Conservation (phyloP, 1,284 basidiomycete species). For the Porodaedalea pini region DNA sequence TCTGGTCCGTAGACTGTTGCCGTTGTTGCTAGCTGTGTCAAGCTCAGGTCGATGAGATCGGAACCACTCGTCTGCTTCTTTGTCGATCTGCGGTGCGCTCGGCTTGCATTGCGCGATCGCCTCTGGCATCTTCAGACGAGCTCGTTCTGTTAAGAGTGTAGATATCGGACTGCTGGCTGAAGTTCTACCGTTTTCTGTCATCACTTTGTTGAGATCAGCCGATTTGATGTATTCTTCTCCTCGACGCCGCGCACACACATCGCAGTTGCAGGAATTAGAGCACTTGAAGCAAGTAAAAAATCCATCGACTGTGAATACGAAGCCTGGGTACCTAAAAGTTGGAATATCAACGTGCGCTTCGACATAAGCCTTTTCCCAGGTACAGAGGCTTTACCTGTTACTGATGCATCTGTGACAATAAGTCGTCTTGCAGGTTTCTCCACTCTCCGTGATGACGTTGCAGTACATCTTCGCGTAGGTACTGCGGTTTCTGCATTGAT, state of each 20-base stretch:
- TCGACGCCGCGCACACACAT: no score
- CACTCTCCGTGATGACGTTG: neutral
- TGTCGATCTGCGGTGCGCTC: no score
- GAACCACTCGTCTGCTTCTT: no score
- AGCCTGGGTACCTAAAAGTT: neutral
- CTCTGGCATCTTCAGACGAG: neutral
- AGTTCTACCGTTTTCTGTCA: no score
- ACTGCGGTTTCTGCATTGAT: neutral
- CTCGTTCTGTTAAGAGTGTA: no score
- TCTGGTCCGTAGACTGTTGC: no score
- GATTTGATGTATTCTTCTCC: no score
- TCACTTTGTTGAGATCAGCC: no score
- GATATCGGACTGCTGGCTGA: no score
- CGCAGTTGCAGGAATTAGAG: neutral
- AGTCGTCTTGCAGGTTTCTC: neutral
- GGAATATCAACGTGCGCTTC: neutral
- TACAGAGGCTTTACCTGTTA: neutral
- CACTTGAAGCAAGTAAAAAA: neutral
- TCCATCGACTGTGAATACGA: neutral
- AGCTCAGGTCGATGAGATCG: no score
- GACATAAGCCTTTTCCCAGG: neutral
- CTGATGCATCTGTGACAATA: conserved; percentile 4
- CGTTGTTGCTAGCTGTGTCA: no score
- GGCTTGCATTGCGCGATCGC: no score
- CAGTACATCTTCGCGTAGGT: neutral